phyloP scores from a whole-genome alignment of 2,329 filamentous ascomycete species.

The Aspergillus thermomutatus region DNA sequence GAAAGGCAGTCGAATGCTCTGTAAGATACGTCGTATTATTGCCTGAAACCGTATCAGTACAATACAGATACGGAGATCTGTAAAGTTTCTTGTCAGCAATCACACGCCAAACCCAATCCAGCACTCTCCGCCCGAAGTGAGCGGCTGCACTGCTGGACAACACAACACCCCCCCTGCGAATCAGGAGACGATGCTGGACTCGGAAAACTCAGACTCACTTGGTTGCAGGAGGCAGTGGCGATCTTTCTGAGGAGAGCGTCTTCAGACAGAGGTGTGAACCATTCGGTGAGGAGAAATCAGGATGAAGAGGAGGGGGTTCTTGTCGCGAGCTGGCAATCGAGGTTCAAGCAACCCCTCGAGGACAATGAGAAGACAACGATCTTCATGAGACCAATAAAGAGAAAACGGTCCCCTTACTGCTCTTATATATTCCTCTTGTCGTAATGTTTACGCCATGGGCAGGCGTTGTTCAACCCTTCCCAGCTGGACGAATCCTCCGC shows the following conservation, averaged over 20 bases:
- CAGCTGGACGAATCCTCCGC: not conserved
- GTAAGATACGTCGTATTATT: conserved; percentile 8
- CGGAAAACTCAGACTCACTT: conserved; percentile 1
- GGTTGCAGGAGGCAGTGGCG: not conserved
- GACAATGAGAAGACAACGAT: not conserved
- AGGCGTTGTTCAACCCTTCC: not conserved
- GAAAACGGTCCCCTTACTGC: not conserved
- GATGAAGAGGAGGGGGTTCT: not conserved
- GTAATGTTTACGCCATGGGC: not conserved
- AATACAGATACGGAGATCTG: conserved; percentile 1
- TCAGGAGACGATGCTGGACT: not conserved
- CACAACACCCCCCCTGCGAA: conserved; percentile 1
- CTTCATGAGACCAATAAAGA: not conserved
- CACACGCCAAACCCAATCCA: conserved; percentile 9
- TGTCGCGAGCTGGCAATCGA: not conserved
- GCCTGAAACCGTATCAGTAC: conserved; percentile 10
- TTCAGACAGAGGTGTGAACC: not conserved
- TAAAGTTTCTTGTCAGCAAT: conserved; percentile 10
- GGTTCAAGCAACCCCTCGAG: not conserved
- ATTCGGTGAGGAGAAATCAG: not conserved
- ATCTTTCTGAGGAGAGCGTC: not conserved
- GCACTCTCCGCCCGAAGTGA: conserved; percentile 12
- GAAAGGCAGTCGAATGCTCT: conserved; percentile 1
- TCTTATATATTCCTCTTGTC: not conserved
- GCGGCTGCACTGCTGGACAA: conserved; percentile 11